phyloP scores from a whole-genome alignment of 2,329 filamentous ascomycete genomes.

The Coleophoma cylindrospora region DNA sequence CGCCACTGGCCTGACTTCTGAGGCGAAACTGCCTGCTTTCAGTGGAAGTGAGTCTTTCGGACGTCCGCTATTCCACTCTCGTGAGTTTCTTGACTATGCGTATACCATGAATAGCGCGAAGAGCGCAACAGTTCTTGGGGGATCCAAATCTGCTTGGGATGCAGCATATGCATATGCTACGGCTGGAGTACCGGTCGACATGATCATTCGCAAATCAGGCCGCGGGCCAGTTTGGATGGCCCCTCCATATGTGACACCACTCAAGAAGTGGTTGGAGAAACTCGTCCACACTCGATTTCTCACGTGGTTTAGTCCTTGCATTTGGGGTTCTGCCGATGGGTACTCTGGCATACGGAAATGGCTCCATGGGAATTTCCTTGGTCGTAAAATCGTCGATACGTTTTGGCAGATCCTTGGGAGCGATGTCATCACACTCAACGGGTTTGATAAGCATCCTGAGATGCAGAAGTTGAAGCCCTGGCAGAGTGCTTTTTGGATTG shows the following conservation, averaged over 20 bases:
- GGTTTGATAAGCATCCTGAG: slow-evolving; percentile 47
- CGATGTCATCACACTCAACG: slow-evolving; percentile 48
- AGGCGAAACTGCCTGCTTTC: slow-evolving; percentile 41
- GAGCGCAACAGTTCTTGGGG: slow-evolving; percentile 51
- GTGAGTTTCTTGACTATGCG: slow-evolving; percentile 36
- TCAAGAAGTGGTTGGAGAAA: slow-evolving; percentile 65
- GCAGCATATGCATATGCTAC: slow-evolving; percentile 56
- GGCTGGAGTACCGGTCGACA: slow-evolving; percentile 31
- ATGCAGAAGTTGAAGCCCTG: slow-evolving; percentile 49
- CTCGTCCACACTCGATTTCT: slow-evolving; percentile 62
- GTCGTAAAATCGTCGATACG: slow-evolving; percentile 45
- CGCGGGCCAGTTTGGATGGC: slow-evolving; percentile 56
- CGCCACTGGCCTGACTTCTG: slow-evolving; percentile 50
- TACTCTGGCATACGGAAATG: slow-evolving; percentile 48
- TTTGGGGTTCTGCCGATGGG: slow-evolving; percentile 63
- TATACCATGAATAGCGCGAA: slow-evolving; percentile 35
- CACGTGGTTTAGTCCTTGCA: slow-evolving; percentile 70
- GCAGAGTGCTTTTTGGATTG: slow-evolving; percentile 45
- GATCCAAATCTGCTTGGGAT: slow-evolving; percentile 61
- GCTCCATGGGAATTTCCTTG: slow-evolving; percentile 51
- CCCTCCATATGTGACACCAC: slow-evolving; percentile 57
- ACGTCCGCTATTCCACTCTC: slow-evolving; percentile 43
- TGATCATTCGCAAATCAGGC: slow-evolving; percentile 31
- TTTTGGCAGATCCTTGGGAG: slow-evolving; percentile 54
- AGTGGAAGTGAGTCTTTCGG: slow-evolving; percentile 40